These are phyloP conservation scores for Fusarium avenaceum DNA, from an alignment of 2,329 filamentous ascomycete genomes.

Conservation along the genomic window DNA sequence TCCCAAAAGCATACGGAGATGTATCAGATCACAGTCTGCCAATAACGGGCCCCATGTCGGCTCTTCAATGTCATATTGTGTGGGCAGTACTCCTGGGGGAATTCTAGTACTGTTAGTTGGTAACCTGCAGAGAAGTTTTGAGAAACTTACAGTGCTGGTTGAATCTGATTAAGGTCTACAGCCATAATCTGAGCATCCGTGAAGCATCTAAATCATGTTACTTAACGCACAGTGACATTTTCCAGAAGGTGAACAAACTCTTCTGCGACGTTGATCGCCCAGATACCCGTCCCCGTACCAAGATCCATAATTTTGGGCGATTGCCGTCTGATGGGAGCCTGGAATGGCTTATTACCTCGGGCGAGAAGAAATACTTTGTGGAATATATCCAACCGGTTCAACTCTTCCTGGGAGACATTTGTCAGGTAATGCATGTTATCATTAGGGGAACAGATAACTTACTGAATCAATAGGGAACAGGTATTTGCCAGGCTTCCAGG, in stretches of 20 bases:
- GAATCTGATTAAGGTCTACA: slow-evolving; percentile 58
- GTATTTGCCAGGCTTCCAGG: slow-evolving; percentile 76
- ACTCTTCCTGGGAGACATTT: slow-evolving; percentile 68
- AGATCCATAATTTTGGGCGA: slow-evolving; percentile 69
- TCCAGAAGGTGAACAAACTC: slow-evolving; percentile 63
- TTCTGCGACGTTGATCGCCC: slow-evolving; percentile 86
- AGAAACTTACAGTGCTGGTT: slow-evolving; percentile 55
- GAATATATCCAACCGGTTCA: slow-evolving; percentile 84
- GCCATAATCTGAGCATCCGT: slow-evolving; percentile 53
- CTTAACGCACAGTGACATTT: not conserved
- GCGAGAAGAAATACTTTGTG: slow-evolving; percentile 81
- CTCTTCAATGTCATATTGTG: slow-evolving; percentile 82
- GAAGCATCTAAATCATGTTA: slow-evolving; percentile 37
- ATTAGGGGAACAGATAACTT: slow-evolving; percentile 46
- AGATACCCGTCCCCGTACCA: slow-evolving; percentile 91
- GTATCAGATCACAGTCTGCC: slow-evolving; percentile 81
- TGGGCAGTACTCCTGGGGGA: slow-evolving; percentile 67
- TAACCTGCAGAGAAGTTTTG: not conserved
- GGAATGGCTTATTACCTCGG: slow-evolving; percentile 60
- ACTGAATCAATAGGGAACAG: slow-evolving; percentile 84
- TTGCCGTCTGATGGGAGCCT: slow-evolving; percentile 34
- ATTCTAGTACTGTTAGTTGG: slow-evolving; percentile 66
- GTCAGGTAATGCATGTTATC: slow-evolving; percentile 30
- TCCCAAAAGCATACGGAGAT: slow-evolving; percentile 83
- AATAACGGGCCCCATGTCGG: slow-evolving; percentile 67